Conservation (phyloP, 2,329 filamentous ascomycete species). For the Talaromyces marneffei region DNA sequence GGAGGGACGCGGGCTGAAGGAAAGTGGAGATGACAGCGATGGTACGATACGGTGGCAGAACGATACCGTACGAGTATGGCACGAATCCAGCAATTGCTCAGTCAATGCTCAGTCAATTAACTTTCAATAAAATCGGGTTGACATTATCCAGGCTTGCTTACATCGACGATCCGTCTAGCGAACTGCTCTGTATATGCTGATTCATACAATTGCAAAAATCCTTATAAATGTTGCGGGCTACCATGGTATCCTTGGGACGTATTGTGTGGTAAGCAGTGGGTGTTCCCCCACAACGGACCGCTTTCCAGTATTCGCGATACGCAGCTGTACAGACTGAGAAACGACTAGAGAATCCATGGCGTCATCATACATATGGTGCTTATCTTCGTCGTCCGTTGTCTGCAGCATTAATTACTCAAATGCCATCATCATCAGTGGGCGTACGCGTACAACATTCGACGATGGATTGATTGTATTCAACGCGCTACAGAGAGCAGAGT, state of each 20-base stretch:
- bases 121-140: neutral
- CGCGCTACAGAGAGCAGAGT: too few species aligned
- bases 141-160: neutral
- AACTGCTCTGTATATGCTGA: neutral
- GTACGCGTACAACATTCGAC: neutral
- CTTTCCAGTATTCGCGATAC: neutral
- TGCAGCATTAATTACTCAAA: neutral
- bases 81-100: neutral
- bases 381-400: neutral
- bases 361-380: slow-evolving; percentile 10
- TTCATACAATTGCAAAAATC: neutral
- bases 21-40: neutral
- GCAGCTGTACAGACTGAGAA: neutral
- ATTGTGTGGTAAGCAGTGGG: neutral
- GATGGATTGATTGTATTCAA: too few species aligned
- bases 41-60: neutral
- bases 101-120: neutral
- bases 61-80: neutral
- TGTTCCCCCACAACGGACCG: neutral
- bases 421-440: neutral
- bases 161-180: neutral
- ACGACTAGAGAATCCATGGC: neutral
- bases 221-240: neutral
- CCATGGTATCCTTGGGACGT: neutral
- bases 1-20: neutral